Percentiles rank a stretch among this genome's conserved stretches.
phyloP scores from a whole-genome alignment of 768 basidiomycete species.

The Tubosaeta sp. region DNA sequence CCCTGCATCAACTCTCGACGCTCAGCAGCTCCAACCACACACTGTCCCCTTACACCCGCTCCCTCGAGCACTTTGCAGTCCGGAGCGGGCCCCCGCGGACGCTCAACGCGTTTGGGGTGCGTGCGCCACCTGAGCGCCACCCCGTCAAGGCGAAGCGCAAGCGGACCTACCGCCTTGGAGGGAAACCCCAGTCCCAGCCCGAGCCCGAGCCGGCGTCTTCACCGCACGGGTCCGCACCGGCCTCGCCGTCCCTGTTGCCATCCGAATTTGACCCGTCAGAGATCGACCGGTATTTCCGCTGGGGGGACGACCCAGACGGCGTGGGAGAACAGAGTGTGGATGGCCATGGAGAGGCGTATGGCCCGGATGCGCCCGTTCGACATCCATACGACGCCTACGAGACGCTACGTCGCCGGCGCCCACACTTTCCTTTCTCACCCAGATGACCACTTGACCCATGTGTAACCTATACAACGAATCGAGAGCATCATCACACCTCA shows the following conservation, averaged over 20 bases:
- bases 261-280: conserved; percentile 66
- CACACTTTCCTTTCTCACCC: not conserved
- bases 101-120: conserved; percentile 32
- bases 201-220: not conserved
- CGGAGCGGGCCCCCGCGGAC: conserved; percentile 74
- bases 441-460: not conserved
- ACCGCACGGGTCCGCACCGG: conserved; percentile 21
- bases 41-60: conserved; percentile 87
- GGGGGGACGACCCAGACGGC: conserved; percentile 19
- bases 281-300: conserved; percentile 71
- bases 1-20: conserved; percentile 80
- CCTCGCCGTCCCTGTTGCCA: conserved; percentile 31
- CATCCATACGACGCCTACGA: conserved; percentile 7
- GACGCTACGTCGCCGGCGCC: conserved; percentile 9
- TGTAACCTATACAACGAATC: not conserved
- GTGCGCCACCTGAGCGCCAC: conserved; percentile 40
- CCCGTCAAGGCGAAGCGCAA: conserved; percentile 74
- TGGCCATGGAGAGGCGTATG: not conserved
- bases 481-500: not conserved
- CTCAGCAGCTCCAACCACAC: conserved; percentile 91
- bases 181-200: conserved; percentile 9
- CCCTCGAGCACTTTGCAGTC: conserved; percentile 88
- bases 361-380: not conserved
- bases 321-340: not conserved
- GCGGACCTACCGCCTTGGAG: conserved; percentile 62